phyloP scores from a whole-genome alignment of 805 yeast species.

The Myxozyma lipomycoides region DNA sequence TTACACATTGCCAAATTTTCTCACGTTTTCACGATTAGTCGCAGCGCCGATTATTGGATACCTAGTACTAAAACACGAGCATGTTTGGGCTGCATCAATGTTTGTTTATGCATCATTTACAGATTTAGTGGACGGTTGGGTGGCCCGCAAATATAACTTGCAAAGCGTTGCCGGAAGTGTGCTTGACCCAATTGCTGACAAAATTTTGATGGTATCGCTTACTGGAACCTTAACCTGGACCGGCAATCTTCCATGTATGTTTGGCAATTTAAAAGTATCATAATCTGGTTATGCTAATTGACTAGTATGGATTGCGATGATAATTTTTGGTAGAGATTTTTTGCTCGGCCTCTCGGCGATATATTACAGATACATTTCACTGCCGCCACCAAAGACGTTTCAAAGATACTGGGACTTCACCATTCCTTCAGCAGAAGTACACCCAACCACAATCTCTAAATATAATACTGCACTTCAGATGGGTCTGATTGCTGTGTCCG shows the following conservation, averaged over 20 bases:
- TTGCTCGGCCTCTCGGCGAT: constrained; percentile 68
- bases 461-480: constrained; percentile 89
- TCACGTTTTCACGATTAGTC: constrained; percentile 75
- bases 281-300: background rate
- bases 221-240: constrained; percentile 71
- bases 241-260: constrained; percentile 57
- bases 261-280: background rate
- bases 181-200: constrained; percentile 94
- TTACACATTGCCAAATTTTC: constrained; percentile 79
- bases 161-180: constrained; percentile 83
- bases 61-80: constrained; percentile 60
- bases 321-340: constrained; percentile 82
- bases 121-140: constrained; percentile 85
- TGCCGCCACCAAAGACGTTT: constrained; percentile 73
- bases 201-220: constrained; percentile 78
- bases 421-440: constrained; percentile 78
- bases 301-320: constrained; percentile 49
- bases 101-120: constrained; percentile 86
- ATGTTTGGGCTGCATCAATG: constrained; percentile 61
- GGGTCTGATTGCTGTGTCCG: constrained; percentile 70
- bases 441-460: constrained; percentile 62
- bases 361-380: constrained; percentile 64
- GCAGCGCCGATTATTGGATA: constrained; percentile 85
- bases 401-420: constrained; percentile 71
- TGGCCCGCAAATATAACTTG: constrained; percentile 77